A percentile compares a stretch with the other conserved stretches of the same genome.
Conservation (phyloP, 805 yeast species). For the Yarrowia deformans region DNA sequence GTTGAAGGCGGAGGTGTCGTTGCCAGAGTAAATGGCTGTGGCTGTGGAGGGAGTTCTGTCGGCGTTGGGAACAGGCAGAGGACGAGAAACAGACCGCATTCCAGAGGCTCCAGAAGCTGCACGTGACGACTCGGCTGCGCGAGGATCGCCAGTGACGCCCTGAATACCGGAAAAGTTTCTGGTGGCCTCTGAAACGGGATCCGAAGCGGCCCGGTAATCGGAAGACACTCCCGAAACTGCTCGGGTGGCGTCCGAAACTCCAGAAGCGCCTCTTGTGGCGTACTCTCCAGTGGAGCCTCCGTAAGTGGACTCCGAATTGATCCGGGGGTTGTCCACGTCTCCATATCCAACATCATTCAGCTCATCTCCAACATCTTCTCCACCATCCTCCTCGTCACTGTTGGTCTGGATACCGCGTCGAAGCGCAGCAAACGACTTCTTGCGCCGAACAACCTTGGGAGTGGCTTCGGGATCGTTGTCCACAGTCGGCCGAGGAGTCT, state of each 20-base stretch:
- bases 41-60: conserved; percentile 7
- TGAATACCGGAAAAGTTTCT: conserved; percentile 17
- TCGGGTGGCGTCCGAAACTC: not conserved
- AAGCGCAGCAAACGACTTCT: conserved; percentile 35
- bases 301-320: not conserved
- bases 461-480: conserved; percentile 17
- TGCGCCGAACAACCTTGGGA: conserved; percentile 25
- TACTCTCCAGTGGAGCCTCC: not conserved
- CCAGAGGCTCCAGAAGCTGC: not conserved
- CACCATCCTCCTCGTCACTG: conserved; percentile 42
- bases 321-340: not conserved
- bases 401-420: conserved; percentile 45
- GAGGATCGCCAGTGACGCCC: conserved; percentile 19
- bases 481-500: not conserved
- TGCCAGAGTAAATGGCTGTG: conserved; percentile 10
- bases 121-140: not conserved
- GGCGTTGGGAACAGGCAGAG: conserved; percentile 5
- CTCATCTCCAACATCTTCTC: conserved; percentile 9
- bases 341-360: not conserved
- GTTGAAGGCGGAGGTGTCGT: not conserved
- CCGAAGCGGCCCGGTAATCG: not conserved
- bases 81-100: not conserved
- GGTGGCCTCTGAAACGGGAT: not conserved
- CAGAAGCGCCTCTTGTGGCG: not conserved
- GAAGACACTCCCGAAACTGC: not conserved